A percentile compares a stretch with the other conserved stretches of the same genome.
These are phyloP conservation scores for Cercospora sp. DNA, from an alignment of 2,329 filamentous ascomycete species.

Conservation along the genomic window DNA sequence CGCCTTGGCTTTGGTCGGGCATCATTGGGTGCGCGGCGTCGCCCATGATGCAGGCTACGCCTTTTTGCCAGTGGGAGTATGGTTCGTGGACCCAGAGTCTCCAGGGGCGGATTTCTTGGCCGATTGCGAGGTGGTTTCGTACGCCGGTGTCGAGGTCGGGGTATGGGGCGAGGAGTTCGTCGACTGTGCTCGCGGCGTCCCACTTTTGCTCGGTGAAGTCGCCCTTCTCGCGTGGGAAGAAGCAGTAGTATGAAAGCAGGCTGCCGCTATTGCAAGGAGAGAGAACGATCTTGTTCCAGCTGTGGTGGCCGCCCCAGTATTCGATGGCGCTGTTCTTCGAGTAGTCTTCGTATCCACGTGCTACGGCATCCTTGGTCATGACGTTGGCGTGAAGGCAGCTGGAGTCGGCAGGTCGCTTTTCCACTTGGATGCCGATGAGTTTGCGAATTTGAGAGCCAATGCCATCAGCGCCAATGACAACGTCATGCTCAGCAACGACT, in stretches of 20 bases:
- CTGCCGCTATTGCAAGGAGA: conserved; percentile 67
- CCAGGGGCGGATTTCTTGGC: conserved; percentile 65
- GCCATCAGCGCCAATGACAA: conserved; percentile 65
- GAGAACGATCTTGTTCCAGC: conserved; percentile 66
- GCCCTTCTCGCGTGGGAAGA: conserved; percentile 61
- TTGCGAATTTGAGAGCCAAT: conserved; percentile 65
- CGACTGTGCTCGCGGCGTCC: conserved; percentile 55
- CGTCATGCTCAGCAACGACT: conserved; percentile 53
- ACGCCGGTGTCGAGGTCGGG: conserved; percentile 61
- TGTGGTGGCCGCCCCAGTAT: conserved; percentile 69
- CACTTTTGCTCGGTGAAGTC: conserved; percentile 64
- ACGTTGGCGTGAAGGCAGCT: conserved; percentile 68
- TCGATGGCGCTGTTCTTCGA: conserved; percentile 61
- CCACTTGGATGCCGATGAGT: conserved; percentile 63
- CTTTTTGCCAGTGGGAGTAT: conserved; percentile 59
- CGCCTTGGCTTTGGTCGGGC: conserved; percentile 68
- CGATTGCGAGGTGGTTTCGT: conserved; percentile 58
- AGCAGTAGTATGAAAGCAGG: conserved; percentile 68
- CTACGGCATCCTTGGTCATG: conserved; percentile 59
- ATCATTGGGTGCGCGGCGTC: conserved; percentile 66
- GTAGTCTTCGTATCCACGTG: conserved; percentile 63
- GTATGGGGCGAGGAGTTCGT: conserved; percentile 59
- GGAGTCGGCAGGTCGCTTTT: conserved; percentile 59
- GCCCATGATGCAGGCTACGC: conserved; percentile 59
- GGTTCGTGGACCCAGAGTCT: conserved; percentile 64